A percentile compares a stretch with the other conserved stretches of the same genome.
These are phyloP conservation scores for Boletus reticulatus DNA, from an alignment of 768 basidiomycete species.

Conservation along the genomic window DNA sequence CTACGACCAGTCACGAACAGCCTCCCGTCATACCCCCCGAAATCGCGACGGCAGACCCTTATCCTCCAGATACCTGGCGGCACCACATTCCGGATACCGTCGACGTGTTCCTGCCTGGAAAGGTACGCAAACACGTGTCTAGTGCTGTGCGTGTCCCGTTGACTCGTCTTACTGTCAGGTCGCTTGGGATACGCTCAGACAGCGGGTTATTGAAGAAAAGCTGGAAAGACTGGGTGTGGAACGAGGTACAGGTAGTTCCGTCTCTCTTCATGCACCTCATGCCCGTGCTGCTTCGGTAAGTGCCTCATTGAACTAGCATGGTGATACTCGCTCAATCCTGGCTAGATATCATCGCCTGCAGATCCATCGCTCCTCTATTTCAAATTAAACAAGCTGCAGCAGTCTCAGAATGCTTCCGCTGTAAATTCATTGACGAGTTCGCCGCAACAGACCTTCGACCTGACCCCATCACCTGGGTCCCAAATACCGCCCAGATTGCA, in stretches of 20 bases:
- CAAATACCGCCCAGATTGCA: conserved; percentile 37
- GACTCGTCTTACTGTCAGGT: conserved; percentile 38
- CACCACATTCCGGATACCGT: conserved; percentile 58
- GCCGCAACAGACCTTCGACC: conserved; percentile 57
- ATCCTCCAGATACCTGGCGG: conserved; percentile 66
- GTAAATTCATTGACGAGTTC: conserved; percentile 59
- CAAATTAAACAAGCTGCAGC: conserved; percentile 82
- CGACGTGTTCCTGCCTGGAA: conserved; percentile 82
- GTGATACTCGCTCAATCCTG: conserved; percentile 4
- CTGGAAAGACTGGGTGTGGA: conserved; percentile 79
- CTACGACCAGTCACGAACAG: conserved; percentile 33
- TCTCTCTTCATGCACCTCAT: conserved; percentile 71
- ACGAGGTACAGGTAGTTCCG: conserved; percentile 47
- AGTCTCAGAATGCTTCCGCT: conserved; percentile 54
- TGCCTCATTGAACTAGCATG: conserved; percentile 28
- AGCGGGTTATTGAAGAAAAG: conserved; percentile 76
- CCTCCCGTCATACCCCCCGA: conserved; percentile 30
- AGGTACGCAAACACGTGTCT: conserved; percentile 43
- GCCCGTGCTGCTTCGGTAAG: conserved; percentile 81
- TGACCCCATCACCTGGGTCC: conserved; percentile 52
- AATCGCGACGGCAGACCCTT: conserved; percentile 47
- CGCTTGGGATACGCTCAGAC: conserved; percentile 73
- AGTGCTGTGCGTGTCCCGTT: conserved; percentile 1
- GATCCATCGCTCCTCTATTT: conserved; percentile 80
- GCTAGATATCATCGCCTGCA: conserved; percentile 86